Base-by-base conservation (phyloP, 1,284 basidiomycete species). In the Xanthoconium separans region DNA sequence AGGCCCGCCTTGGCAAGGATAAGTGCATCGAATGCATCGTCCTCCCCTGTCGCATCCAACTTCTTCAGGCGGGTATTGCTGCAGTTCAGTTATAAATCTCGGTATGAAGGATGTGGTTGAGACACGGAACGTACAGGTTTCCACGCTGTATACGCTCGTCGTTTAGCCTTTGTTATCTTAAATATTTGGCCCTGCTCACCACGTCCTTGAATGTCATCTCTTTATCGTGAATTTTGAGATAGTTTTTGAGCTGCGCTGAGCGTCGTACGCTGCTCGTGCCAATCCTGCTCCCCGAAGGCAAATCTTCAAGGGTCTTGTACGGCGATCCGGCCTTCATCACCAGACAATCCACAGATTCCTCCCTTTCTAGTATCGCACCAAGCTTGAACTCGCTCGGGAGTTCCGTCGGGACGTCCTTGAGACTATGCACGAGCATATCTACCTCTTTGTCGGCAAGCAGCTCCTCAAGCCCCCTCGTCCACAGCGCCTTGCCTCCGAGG, bases 1-100 rank as follows among this genome's bases (percentile, higher is more conserved):
- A 99, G 80, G 16, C 97, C 97, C 4, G 96, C 93, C 62, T 91
- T 91, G 20, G 97, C 97, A 56, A 99, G 90, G 69, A 99, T 87
- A 56, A 99, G 78, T 1, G 94, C 96, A 29, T 89, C 81, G 72
- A 89, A 98, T 18, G 87, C 88, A n/a, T 90, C 85, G 50, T 84
- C 79, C 18, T 57, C 61, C 27, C 63, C 66, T 10, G 87, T 82
- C 4, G 86, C 87, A 71, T 99, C 97, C 44, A 99, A 85, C 75
- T 99, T 99, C 47, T 82, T 80, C 15, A 98, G 73, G 33, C 97
- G 92, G 12, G 96, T 98, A 69, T 91, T 85, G 60, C 90, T 94
- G 63, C 7, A 37, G 24, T 34, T 31, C 44, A 24, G 18, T 40
- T 2, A 11, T 63, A 30, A 68, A 41, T 48, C 11, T 33, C 34